These are phyloP conservation scores for Hymenoscyphus repandus DNA, from an alignment of 2,329 filamentous ascomycete species.

Conservation along the genomic window DNA sequence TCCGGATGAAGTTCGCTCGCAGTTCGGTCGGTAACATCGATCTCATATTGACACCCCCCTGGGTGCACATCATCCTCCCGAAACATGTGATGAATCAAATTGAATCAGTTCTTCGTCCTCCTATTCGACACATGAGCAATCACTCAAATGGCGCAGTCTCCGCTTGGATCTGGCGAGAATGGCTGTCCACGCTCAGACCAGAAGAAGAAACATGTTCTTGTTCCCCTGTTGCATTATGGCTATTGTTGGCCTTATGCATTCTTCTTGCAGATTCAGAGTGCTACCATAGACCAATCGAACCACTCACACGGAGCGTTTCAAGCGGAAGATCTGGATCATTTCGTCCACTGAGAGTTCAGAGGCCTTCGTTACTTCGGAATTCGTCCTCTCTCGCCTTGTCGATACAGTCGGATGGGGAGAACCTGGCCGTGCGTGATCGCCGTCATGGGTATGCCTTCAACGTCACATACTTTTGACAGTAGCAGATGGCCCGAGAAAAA, in stretches of 20 bases:
- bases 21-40: no score
- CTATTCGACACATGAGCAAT: background rate
- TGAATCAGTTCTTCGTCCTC: background rate
- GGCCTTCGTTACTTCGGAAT: background rate
- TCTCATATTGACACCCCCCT: background rate
- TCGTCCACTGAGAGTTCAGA: background rate
- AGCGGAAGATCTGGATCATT: no score
- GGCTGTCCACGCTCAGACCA: constrained; percentile 8
- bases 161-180: background rate
- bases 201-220: constrained; percentile 11
- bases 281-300: no score
- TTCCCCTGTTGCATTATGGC: constrained; percentile 10
- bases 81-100: constrained; percentile 4
- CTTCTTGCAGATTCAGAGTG: background rate
- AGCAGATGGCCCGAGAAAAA: background rate
- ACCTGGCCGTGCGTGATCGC: constrained; percentile 12
- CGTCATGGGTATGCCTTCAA: constrained; percentile 8
- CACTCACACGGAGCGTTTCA: no score
- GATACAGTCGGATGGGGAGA: no score
- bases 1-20: no score
- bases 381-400: background rate
- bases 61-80: background rate
- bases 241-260: constrained; percentile 1
- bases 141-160: background rate
- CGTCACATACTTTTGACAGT: constrained; percentile 5